Evolutionary conservation across 1,284 basidiomycete genomes (phyloP).

Genomic region (Exobasidium cylindrosporum): DNA sequence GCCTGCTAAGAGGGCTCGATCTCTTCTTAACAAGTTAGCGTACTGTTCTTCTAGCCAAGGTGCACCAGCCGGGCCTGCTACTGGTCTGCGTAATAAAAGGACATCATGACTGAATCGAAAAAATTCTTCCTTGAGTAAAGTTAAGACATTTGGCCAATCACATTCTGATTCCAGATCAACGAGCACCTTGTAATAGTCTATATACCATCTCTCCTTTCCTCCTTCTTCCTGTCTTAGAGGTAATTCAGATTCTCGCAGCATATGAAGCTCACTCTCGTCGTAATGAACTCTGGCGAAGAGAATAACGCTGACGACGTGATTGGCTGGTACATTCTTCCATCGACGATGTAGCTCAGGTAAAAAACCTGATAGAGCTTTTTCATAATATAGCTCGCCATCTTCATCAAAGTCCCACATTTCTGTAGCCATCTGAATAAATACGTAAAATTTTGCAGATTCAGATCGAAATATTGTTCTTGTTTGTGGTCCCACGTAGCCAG

Average conservation of each 20-base stretch:
- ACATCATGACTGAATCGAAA: conserved; percentile 55
- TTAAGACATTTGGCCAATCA: conserved; percentile 82
- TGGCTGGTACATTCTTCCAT: conserved; percentile 69
- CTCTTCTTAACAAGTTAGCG: conserved; percentile 35
- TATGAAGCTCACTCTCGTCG: conserved; percentile 61
- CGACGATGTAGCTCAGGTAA: conserved; percentile 47
- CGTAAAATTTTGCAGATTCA: conserved; percentile 69
- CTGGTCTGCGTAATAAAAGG: conserved; percentile 39
- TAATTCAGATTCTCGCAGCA: conserved; percentile 59
- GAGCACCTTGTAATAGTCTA: conserved; percentile 80
- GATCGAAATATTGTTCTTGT: conserved; percentile 89
- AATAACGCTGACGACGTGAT: conserved; percentile 90
- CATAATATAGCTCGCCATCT: conserved; percentile 79
- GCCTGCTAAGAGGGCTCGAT: conserved; percentile 58
- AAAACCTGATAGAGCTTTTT: conserved; percentile 81
- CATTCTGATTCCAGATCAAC: conserved; percentile 83
- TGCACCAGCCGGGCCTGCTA: conserved; percentile 34
- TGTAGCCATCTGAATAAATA: conserved; percentile 92
- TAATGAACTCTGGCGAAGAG: conserved; percentile 93
- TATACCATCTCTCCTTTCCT: conserved; percentile 69
- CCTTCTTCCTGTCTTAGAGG: conserved; percentile 69
- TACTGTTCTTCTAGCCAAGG: conserved; percentile 32
- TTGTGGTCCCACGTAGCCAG: conserved; percentile 73
- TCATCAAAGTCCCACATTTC: conserved; percentile 98
- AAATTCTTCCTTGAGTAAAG: conserved; percentile 72